A percentile compares a stretch with the other conserved stretches of the same genome.
These are phyloP conservation scores for Aspergillus sp. DNA, from an alignment of 2,329 filamentous ascomycete genomes.

Conservation along the genomic window DNA sequence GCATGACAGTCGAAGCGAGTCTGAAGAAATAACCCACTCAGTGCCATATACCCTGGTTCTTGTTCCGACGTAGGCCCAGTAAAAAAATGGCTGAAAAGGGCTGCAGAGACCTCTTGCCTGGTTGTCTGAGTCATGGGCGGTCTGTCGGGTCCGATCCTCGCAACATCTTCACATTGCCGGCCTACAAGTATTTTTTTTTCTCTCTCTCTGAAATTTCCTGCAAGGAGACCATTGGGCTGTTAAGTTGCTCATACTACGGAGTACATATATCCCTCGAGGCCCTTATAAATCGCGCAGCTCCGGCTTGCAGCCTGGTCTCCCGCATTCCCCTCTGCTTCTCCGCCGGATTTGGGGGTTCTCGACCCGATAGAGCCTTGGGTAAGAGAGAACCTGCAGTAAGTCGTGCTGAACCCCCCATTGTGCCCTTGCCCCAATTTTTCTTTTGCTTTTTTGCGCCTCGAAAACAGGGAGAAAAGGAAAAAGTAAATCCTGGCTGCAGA, in stretches of 20 bases:
- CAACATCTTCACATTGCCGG: neutral
- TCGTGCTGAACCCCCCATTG: slow-evolving; percentile 1
- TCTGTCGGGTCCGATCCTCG: slow-evolving; percentile 15
- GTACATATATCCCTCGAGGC: neutral
- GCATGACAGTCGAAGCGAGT: neutral
- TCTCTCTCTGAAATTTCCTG: neutral
- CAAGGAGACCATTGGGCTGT: slow-evolving; percentile 7
- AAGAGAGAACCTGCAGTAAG: slow-evolving; percentile 4
- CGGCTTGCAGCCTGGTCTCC: neutral
- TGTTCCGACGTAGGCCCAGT: slow-evolving; percentile 10
- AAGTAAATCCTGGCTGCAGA: slow-evolving; percentile 6
- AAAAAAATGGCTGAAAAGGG: neutral
- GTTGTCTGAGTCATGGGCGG: slow-evolving; percentile 16
- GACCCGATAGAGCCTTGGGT: neutral
- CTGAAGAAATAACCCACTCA: slow-evolving; percentile 1
- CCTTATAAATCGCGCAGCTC: slow-evolving; percentile 8
- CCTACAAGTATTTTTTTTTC: slow-evolving; percentile 1
- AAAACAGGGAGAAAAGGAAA: neutral
- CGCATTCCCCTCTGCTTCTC: neutral
- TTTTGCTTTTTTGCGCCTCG: neutral
- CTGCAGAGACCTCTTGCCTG: neutral
- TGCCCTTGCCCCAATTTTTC: neutral
- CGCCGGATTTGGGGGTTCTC: slow-evolving; percentile 4
- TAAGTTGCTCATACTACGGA: slow-evolving; percentile 1
- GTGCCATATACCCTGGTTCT: slow-evolving; percentile 5